Base-by-base conservation (phyloP, 225 moss, liverwort and hornwort species). In the Anthoceros angustus region DNA sequence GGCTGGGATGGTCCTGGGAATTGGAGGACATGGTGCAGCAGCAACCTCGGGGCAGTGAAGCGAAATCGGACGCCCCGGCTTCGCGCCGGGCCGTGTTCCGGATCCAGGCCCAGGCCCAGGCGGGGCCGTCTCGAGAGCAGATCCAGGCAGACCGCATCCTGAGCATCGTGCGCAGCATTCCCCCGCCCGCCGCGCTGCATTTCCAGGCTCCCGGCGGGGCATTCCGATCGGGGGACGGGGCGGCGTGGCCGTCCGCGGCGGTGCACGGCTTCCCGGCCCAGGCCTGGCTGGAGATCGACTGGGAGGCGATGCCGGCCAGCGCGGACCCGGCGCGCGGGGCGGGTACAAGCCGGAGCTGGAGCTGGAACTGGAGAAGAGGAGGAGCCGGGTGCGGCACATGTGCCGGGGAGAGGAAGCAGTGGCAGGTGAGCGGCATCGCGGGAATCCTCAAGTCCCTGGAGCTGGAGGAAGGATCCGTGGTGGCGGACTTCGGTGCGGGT, bases 401-500 rank as follows among this genome's bases (percentile, higher is more conserved):
- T 77, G 26, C 18, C 86, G 94, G 1, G 94, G 88, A 78, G 39
- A 74, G 94, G 69, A 95, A 95, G 76, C 76, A 88, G 67, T 77
- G 75, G 64, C 94, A 95, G 73, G 94, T 95, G 71, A 82, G 77
- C 67, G 88, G 83, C 66, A 83, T 95, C 72, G 86, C 86, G 50
- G 73, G 84, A 41, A 81, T 83, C 40, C 69, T 95, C 39, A 77
- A 71, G 25, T 68, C 78, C 10, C 78, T 88, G 42, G 67, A 74
- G 39, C 75, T 95, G 20, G 55, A 65, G 42, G 74, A 71, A 77
- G 90, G 88, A 55, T 86, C 94, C 6, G 84, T 75, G 65, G 69
- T 95, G 42, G 94, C 86, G 55, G 94, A 95, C 72, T 91, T 95
- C 62, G 94, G 21, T 80, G 90, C 64, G 94, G 94, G 45, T 95